Base-by-base conservation (phyloP, 2,329 filamentous ascomycete genomes). In the Plenodomus tracheiphilus region DNA sequence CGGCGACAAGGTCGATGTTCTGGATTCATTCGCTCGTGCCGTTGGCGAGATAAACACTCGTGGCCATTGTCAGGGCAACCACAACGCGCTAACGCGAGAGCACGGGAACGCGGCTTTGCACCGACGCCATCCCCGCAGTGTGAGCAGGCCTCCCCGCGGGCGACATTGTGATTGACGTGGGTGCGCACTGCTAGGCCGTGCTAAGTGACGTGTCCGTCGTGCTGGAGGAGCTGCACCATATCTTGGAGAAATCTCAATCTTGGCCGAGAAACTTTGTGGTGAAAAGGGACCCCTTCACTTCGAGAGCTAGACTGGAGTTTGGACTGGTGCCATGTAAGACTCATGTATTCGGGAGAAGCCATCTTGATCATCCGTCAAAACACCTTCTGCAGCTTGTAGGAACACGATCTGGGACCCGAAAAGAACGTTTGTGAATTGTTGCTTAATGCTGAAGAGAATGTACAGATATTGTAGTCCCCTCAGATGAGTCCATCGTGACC, bases 41-140 rank as follows among this genome's bases (percentile, higher is more conserved):
- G 39, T 46, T 41, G 44, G 44, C 37, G 46, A 47, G 40, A 42
- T 57, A 59, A 59, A 58, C 54, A 58, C 25, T 39, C 43, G 46
- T 47, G 47, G 41, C 41, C 40, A 56, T 59, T 47, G 45, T 43
- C 56, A 41, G 46, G 47, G 57, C 54, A 58, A 60, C 57, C 39
- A 42, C 45, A 36, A 11, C 51, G 47, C 54, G 46, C 53, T 54
- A 48, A 44, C 41, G 22, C 49, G 51, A 51, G 50, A 38, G 43
- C 40, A 46, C 28, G 39, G 46, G 35, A 49, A 48, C 41, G 19
- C 43, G 49, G 50, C 47, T 30, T 45, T 50, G 48, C 53, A 52
- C 46, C 36, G 28, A 42, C 40, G 38, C 20, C 38, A 45, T 39
- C 32, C 41, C 20, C 43, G 43, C 22, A 41, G 35, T 39, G 25